Percentiles rank a stretch among this genome's conserved stretches.
These are phyloP conservation scores for Colletotrichum melonis DNA, from an alignment of 2,329 filamentous ascomycete genomes.

Conservation along the genomic window DNA sequence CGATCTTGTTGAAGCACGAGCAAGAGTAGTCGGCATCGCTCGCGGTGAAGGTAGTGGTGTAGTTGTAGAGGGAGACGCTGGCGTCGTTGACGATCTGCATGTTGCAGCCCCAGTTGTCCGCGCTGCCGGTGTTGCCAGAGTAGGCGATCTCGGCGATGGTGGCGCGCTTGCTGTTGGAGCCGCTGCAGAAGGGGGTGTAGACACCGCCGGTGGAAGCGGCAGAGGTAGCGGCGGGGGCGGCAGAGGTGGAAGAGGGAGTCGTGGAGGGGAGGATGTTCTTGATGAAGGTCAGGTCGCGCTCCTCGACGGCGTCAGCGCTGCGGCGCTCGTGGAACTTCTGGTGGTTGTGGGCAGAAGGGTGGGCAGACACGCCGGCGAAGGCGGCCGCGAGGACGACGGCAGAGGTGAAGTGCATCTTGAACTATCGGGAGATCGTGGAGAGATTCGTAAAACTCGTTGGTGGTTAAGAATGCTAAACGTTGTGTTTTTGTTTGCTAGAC, in stretches of 20 bases:
- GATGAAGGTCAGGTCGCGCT: slow-evolving; percentile 26
- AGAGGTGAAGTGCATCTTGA: slow-evolving; percentile 55
- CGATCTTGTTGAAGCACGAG: slow-evolving; percentile 65
- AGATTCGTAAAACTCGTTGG: slow-evolving; percentile 25
- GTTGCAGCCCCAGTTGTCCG: slow-evolving; percentile 62
- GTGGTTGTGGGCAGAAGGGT: slow-evolving; percentile 52
- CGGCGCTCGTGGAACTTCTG: slow-evolving; percentile 43
- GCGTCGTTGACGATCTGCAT: slow-evolving; percentile 54
- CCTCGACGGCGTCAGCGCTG: slow-evolving; percentile 14
- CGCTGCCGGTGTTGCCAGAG: slow-evolving; percentile 58
- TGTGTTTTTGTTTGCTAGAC: slow-evolving; percentile 13
- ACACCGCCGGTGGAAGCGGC: slow-evolving; percentile 43
- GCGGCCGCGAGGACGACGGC: slow-evolving; percentile 52
- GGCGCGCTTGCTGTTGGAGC: slow-evolving; percentile 56
- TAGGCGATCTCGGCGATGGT: slow-evolving; percentile 58
- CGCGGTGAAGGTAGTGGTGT: slow-evolving; percentile 55
- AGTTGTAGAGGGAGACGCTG: slow-evolving; percentile 54
- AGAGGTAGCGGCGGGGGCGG: slow-evolving; percentile 43
- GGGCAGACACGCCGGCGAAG: slow-evolving; percentile 52
- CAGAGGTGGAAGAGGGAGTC: neutral
- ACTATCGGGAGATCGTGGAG: neutral
- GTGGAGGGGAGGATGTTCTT: slow-evolving; percentile 16
- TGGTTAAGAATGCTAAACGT: slow-evolving; percentile 7
- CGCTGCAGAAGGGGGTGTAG: slow-evolving; percentile 46
- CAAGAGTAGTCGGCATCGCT: slow-evolving; percentile 51